Conservation (phyloP, 345 rosid genomes). For the Gynandropsis gynandra region DNA sequence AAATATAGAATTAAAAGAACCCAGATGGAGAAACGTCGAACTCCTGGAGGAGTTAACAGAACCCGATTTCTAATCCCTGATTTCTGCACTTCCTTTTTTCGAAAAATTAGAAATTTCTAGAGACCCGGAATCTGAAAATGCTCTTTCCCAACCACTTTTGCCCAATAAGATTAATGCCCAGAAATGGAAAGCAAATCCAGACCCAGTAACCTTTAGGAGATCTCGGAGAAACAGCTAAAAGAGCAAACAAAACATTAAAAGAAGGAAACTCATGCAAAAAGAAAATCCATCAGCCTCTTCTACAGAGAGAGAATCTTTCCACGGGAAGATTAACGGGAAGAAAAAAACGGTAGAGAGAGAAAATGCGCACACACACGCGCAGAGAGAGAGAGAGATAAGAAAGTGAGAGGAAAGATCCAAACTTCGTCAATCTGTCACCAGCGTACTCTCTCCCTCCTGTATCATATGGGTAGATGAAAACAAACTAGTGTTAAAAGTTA, state of each 20-base stretch:
- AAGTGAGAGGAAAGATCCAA: constrained; percentile 27
- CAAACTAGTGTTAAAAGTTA: constrained; percentile 16
- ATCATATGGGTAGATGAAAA: neutral
- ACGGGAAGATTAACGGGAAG: constrained; percentile 3
- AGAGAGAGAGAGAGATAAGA: constrained; percentile 28
- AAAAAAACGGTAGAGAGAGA: constrained; percentile 2
- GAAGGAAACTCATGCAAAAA: neutral
- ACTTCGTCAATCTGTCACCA: constrained; percentile 26
- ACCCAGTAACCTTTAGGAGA: constrained; percentile 13
- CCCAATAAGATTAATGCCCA: constrained; percentile 22
- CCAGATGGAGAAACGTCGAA: constrained; percentile 7
- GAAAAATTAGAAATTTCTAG: constrained; percentile 8
- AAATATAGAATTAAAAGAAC: neutral
- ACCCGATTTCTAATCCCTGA: no score
- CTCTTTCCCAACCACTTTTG: constrained; percentile 7
- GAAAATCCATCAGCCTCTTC: constrained; percentile 11
- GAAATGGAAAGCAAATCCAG: constrained; percentile 20
- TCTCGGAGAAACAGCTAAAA: constrained; percentile 6
- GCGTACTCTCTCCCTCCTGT: constrained; percentile 8
- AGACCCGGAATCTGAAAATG: constrained; percentile 4
- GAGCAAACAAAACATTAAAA: neutral
- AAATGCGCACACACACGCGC: constrained; percentile 14
- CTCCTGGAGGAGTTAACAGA: constrained; percentile 13
- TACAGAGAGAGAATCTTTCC: neutral
- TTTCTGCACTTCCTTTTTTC: no score